Percentiles rank a stretch among this genome's conserved stretches.
Evolutionary conservation across 2,329 filamentous ascomycete species (phyloP).

Genomic region (Aciculosporium take): DNA sequence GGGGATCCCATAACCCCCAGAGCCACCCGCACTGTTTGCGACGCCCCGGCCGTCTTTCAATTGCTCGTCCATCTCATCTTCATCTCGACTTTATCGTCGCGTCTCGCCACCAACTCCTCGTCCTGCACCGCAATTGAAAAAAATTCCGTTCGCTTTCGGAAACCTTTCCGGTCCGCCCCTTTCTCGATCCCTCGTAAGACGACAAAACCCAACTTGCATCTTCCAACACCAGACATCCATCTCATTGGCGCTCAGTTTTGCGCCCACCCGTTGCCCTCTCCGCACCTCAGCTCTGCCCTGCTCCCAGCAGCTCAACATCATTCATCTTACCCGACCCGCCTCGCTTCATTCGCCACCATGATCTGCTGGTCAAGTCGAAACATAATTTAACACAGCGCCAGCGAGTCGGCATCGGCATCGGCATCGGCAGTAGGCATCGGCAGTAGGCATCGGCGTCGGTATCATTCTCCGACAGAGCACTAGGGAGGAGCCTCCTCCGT

Average conservation of each 20-base stretch:
- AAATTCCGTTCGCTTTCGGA: neutral
- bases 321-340: neutral
- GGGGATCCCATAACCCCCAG: neutral
- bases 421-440: neutral
- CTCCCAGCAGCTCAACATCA: neutral
- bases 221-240: neutral
- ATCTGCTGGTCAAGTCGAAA: neutral
- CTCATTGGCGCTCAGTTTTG: neutral
- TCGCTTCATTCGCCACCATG: slow-evolving; percentile 1
- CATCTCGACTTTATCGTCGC: neutral
- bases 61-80: neutral
- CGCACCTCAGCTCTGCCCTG: neutral
- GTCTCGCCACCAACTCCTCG: neutral
- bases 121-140: neutral
- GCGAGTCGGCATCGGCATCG: neutral
- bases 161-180: neutral
- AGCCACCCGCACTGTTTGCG: neutral
- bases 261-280: neutral
- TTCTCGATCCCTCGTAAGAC: neutral
- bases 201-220: neutral
- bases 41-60: no score
- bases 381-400: slow-evolving; percentile 2
- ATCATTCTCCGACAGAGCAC: no score
- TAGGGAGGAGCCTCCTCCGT: no score
- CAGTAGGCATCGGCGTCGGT: no score